phyloP scores from a whole-genome alignment of 2,329 filamentous ascomycete species.

The Cladosporium phlei region DNA sequence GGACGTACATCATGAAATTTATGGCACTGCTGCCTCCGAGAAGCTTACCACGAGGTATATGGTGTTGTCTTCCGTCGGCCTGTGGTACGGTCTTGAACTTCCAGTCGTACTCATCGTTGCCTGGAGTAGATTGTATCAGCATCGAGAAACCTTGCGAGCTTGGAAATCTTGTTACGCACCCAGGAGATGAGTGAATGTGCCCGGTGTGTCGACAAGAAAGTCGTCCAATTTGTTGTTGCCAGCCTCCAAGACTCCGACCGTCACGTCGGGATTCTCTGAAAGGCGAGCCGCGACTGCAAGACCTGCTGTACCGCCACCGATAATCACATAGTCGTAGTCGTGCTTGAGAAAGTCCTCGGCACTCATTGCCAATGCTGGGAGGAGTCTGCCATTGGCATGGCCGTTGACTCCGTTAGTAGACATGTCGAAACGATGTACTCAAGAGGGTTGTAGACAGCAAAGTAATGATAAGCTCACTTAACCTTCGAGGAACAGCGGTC shows the following conservation, averaged over 20 bases:
- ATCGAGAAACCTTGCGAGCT: too few species aligned
- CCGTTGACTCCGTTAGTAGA: constrained; percentile 20
- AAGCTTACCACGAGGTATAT: constrained; percentile 31
- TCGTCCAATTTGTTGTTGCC: constrained; percentile 23
- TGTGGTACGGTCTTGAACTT: constrained; percentile 26
- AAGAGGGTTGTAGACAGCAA: too few species aligned
- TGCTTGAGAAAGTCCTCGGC: constrained; percentile 26
- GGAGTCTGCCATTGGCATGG: constrained; percentile 5
- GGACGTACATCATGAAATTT: constrained; percentile 38
- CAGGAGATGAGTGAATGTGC: constrained; percentile 20
- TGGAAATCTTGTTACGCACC: too few species aligned
- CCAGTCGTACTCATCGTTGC: constrained; percentile 23
- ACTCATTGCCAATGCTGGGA: constrained; percentile 24
- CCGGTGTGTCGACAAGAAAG: constrained; percentile 23
- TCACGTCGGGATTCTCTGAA: constrained; percentile 28
- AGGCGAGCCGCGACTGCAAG: constrained; percentile 29
- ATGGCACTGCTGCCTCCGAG: constrained; percentile 39
- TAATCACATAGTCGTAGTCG: constrained; percentile 28
- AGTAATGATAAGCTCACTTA: too few species aligned
- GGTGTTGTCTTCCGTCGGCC: constrained; percentile 16
- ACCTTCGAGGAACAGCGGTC: too few species aligned
- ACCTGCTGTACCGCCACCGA: constrained; percentile 31
- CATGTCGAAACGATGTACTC: constrained; percentile 16
- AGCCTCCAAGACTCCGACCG: constrained; percentile 32
- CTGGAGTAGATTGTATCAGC: too few species aligned